Evolutionary conservation across 306 rosid genomes (phyloP).

Genomic region (Sphenostylis stenocarpa): DNA sequence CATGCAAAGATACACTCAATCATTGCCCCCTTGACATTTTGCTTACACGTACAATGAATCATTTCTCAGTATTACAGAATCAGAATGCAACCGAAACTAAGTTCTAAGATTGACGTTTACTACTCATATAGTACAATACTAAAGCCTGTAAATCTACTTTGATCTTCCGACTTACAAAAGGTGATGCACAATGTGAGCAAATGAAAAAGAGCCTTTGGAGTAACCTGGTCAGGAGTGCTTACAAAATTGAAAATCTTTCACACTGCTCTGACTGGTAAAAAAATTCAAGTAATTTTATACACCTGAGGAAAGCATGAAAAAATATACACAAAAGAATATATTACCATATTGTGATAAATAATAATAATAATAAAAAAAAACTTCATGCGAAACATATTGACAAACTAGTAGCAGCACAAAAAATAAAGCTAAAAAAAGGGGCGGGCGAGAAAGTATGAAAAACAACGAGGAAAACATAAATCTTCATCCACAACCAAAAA

Average conservation of each 20-base stretch:
- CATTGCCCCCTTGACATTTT: constrained; percentile 9
- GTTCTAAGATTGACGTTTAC: constrained; percentile 35
- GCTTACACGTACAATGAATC: constrained; percentile 14
- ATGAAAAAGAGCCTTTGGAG: constrained; percentile 27
- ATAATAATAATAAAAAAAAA: no score
- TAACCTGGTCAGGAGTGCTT: constrained; percentile 52
- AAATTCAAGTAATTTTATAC: constrained; percentile 34
- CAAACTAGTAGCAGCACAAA: neutral
- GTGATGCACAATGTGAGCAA: constrained; percentile 17
- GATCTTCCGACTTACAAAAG: constrained; percentile 28
- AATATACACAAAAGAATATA: constrained; percentile 5
- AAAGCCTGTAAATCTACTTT: constrained; percentile 28
- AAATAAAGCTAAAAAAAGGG: neutral
- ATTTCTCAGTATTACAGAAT: neutral
- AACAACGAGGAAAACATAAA: neutral
- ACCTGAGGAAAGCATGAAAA: constrained; percentile 40
- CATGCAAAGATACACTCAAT: neutral
- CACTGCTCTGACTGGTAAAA: constrained; percentile 45
- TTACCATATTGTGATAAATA: neutral
- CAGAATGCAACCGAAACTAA: constrained; percentile 11
- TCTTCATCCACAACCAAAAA: constrained; percentile 11
- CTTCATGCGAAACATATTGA: constrained; percentile 15
- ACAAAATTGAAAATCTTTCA: constrained; percentile 40
- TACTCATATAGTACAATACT: constrained; percentile 39
- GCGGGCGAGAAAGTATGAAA: neutral